Conservation (phyloP, 495 filamentous ascomycete species). For the Haplographium delicatum region DNA sequence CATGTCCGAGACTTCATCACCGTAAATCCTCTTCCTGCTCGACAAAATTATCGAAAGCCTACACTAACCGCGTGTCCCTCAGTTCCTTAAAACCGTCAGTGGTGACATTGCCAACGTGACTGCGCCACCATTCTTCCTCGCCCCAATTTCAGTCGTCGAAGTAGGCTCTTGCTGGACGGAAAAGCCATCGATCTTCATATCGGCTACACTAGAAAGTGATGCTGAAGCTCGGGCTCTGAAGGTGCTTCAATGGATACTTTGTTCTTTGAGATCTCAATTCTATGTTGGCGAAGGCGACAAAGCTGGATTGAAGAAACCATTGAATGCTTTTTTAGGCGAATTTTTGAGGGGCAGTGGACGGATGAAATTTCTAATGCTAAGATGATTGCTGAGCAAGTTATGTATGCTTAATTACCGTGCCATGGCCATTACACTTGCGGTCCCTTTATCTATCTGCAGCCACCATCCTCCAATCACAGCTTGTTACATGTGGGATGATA, state of each 20-base stretch:
- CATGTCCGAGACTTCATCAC: no score
- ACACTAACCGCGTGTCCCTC: no score
- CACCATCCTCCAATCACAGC: conserved; percentile 94
- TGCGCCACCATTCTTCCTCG: conserved; percentile 92
- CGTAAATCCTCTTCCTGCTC: no score
- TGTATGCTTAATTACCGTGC: no score
- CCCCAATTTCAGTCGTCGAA: conserved; percentile 81
- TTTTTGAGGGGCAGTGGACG: no score
- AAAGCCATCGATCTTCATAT: conserved; percentile 78
- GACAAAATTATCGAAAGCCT: no score
- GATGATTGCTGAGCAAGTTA: no score
- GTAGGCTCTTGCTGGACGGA: conserved; percentile 97
- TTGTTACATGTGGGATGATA: conserved; percentile 80
- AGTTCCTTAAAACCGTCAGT: conserved; percentile 89
- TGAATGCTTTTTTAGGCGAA: conserved; percentile 89
- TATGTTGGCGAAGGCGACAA: conserved; percentile 72
- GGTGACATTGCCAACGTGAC: conserved; percentile 91
- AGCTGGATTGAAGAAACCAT: conserved; percentile 90
- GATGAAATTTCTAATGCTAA: no score
- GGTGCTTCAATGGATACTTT: conserved; percentile 94
- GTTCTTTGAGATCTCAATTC: conserved; percentile 87
- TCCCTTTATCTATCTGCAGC: no score
- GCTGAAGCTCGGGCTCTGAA: conserved; percentile 76
- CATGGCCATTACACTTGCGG: no score
- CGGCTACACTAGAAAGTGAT: conserved; percentile 74